Evolutionary conservation across 495 filamentous ascomycete species (phyloP).

Genomic region (Pseudoneurospora amorphoporcata): DNA sequence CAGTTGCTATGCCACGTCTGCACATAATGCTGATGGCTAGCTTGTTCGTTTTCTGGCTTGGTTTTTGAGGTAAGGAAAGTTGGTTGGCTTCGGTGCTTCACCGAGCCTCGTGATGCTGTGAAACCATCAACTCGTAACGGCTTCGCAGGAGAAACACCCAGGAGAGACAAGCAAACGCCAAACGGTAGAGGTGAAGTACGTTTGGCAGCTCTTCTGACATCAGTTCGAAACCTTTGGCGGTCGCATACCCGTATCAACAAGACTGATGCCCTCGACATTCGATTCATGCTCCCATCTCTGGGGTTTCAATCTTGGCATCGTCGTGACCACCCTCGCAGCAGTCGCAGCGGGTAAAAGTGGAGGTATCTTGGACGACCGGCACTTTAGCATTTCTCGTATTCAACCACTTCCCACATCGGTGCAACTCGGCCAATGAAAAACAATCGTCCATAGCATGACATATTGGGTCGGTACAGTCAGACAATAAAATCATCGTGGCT

Average conservation of each 20-base stretch:
- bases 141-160: neutral
- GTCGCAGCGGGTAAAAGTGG: neutral
- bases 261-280: neutral
- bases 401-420: neutral
- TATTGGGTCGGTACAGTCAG: neutral
- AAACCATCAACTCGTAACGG: neutral
- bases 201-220: neutral
- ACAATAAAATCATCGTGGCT: neutral
- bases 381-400: slow-evolving; percentile 3
- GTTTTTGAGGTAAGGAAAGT: neutral
- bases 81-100: neutral
- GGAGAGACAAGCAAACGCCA: neutral
- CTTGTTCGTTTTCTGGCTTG: neutral
- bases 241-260: neutral
- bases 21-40: neutral
- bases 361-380: slow-evolving; percentile 1
- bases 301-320: neutral
- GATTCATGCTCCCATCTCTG: neutral
- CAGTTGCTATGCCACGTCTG: neutral
- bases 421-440: neutral
- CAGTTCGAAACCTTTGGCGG: neutral
- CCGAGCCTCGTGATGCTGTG: neutral
- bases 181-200: neutral
- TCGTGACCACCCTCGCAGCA: neutral
- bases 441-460: neutral